Evolutionary conservation across 176 grass and related monocot genomes (phyloP), one percentile per base, ranked within the genome.

Genomic region (Oryza meridionalis): DNA sequence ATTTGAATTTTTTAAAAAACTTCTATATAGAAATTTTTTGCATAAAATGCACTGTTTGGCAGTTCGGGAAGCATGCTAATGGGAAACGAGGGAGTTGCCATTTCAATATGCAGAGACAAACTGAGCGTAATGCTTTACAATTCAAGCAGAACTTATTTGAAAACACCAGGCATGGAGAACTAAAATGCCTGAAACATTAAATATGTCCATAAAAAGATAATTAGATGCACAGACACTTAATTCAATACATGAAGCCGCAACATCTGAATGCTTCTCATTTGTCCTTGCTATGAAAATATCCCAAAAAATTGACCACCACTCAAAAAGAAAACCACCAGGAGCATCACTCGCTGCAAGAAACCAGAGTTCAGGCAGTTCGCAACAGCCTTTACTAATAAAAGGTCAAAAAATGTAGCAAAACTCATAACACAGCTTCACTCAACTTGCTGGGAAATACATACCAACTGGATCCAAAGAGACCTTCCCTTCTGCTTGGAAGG

Each of bases 251-350:
- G 97, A 99, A 0, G 97, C 93, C 15, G 97, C 97, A 71, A 90
- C 91, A 85, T 96, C 97, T 25, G 97, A 99, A 79, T 99, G 97
- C 58, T 99, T 99, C 75, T 99, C 97, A 11, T 99, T 99, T 81
- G 97, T 99, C 85, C 97, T 89, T 86, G 97, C 97, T 78, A 96
- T 99, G 79, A 99, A 99, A 89, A 99, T 99, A 91, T 99, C 97
- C 97, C 97, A 99, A 77, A 99, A 99, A 24, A 99, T 93, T 0
- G 97, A 99, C 97, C 97, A 99, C 97, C 97, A 99, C 84, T 99
- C 97, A 7, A 99, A 99, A 26, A 99, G 93, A 91, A 99, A 99
- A 44, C 97, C 97, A 69, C 97, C 97, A 33, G 97, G 97, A 70
- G 97, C 97, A 91, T 99, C 97, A 84, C 96, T 99, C 66, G 97